phyloP scores from a whole-genome alignment of 2,329 filamentous ascomycete genomes.

The Phaeosphaeriaceae sp. region DNA sequence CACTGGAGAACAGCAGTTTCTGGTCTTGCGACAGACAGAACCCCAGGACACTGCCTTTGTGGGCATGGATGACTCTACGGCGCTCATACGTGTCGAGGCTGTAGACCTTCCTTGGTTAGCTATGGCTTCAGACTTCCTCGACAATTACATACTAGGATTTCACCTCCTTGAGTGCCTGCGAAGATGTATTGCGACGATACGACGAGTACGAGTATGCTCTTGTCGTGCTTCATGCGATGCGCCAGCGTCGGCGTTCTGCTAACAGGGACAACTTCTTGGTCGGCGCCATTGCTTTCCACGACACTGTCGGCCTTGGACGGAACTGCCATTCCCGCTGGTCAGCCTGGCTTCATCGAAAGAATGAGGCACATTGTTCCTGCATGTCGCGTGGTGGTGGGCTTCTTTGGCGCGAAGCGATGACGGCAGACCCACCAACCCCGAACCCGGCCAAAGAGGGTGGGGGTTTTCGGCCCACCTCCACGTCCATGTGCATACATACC shows the following conservation, averaged over 20 bases:
- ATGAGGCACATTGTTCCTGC: constrained; percentile 13
- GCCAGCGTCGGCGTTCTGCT: constrained; percentile 66
- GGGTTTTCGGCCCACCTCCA: constrained; percentile 2
- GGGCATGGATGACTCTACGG: constrained; percentile 80
- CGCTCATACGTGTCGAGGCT: constrained; percentile 87
- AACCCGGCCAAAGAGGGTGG: not conserved
- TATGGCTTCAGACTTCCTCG: no score
- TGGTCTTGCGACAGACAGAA: constrained; percentile 80
- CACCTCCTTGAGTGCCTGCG: constrained; percentile 90
- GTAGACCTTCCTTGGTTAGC: constrained; percentile 67
- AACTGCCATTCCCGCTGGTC: constrained; percentile 37
- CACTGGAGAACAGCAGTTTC: constrained; percentile 85
- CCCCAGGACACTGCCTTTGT: constrained; percentile 89
- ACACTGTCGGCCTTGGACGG: constrained; percentile 32
- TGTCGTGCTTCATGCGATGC: constrained; percentile 78
- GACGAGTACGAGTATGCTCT: constrained; percentile 82
- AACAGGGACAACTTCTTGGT: constrained; percentile 7
- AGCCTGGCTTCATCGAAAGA: constrained; percentile 26
- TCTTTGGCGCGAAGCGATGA: constrained; percentile 26
- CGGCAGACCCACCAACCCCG: constrained; percentile 25
- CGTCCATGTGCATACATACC: constrained; percentile 21
- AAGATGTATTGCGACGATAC: constrained; percentile 84
- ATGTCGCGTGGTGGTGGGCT: constrained; percentile 29
- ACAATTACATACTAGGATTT: constrained; percentile 78
- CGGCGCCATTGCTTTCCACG: constrained; percentile 23